Evolutionary conservation across 371 early-diverging fungal genomes (phyloP).

Genomic region (Mucor sp.): DNA sequence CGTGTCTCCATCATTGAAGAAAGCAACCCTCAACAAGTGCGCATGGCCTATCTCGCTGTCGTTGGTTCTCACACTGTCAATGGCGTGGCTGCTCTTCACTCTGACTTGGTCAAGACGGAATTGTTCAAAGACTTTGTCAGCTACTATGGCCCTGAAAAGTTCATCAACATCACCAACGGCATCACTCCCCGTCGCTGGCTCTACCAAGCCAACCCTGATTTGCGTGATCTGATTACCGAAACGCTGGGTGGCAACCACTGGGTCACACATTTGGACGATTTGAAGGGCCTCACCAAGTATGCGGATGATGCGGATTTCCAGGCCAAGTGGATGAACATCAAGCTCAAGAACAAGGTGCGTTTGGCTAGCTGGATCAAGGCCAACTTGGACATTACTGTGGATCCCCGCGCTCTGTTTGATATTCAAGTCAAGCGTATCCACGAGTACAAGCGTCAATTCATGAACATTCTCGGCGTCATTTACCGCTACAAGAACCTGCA

Average conservation of each 20-base stretch:
- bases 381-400: slow-evolving; percentile 67
- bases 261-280: slow-evolving; percentile 63
- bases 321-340: slow-evolving; percentile 83
- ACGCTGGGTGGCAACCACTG: slow-evolving; percentile 75
- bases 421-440: slow-evolving; percentile 96
- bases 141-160: slow-evolving; percentile 80
- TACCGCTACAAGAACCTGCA: slow-evolving; percentile 85
- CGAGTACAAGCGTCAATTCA: slow-evolving; percentile 96
- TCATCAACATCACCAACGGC: slow-evolving; percentile 94
- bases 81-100: slow-evolving; percentile 93
- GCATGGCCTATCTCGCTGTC: slow-evolving; percentile 79
- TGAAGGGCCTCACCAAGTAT: slow-evolving; percentile 60
- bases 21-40: slow-evolving; percentile 83
- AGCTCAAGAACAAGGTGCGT: slow-evolving; percentile 84
- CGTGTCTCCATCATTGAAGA: slow-evolving; percentile 92
- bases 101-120: slow-evolving; percentile 80
- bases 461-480: slow-evolving; percentile 92
- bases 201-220: slow-evolving; percentile 88
- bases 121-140: slow-evolving; percentile 87
- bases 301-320: slow-evolving; percentile 73
- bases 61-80: slow-evolving; percentile 90
- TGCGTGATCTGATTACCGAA: slow-evolving; percentile 78
- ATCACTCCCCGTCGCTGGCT: slow-evolving; percentile 93
- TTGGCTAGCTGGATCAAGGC: slow-evolving; percentile 78
- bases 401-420: slow-evolving; percentile 89